A percentile compares a stretch with the other conserved stretches of the same genome.
Conservation (phyloP, 2,329 filamentous ascomycete genomes). For the Penicillium sp. region DNA sequence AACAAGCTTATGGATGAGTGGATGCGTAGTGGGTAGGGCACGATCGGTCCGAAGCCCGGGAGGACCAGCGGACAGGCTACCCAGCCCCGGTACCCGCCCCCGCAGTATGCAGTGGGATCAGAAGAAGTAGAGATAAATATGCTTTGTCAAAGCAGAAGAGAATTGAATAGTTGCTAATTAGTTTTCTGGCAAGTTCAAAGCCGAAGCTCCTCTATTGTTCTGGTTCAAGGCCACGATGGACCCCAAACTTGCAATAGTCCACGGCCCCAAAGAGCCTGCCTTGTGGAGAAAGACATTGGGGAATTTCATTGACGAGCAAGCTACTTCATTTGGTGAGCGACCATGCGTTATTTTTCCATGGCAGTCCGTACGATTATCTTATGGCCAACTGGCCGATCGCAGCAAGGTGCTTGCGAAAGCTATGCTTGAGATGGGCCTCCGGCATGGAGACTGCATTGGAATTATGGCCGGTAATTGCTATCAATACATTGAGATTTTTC, state of each 20-base stretch:
- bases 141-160: neutral
- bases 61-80: neutral
- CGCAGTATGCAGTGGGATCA: neutral
- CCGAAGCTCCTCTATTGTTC: neutral
- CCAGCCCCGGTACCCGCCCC: neutral
- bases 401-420: conserved; percentile 54
- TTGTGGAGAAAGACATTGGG: conserved; percentile 28
- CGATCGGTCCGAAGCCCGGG: conserved; percentile 22
- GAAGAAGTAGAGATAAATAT: neutral
- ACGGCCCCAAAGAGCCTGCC: conserved; percentile 27
- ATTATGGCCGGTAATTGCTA: conserved; percentile 67
- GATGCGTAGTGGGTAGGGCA: neutral
- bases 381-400: conserved; percentile 25
- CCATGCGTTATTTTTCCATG: conserved; percentile 26
- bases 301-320: conserved; percentile 29
- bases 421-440: conserved; percentile 65
- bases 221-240: neutral
- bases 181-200: neutral
- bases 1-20: neutral
- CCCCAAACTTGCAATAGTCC: conserved; percentile 20
- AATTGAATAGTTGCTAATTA: neutral
- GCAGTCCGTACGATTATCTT: conserved; percentile 26
- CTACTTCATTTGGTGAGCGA: conserved; percentile 11
- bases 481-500: conserved; percentile 63
- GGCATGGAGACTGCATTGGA: conserved; percentile 68